Base-by-base conservation (phyloP, 2,329 filamentous ascomycete species). In the Aspergillus sp. region DNA sequence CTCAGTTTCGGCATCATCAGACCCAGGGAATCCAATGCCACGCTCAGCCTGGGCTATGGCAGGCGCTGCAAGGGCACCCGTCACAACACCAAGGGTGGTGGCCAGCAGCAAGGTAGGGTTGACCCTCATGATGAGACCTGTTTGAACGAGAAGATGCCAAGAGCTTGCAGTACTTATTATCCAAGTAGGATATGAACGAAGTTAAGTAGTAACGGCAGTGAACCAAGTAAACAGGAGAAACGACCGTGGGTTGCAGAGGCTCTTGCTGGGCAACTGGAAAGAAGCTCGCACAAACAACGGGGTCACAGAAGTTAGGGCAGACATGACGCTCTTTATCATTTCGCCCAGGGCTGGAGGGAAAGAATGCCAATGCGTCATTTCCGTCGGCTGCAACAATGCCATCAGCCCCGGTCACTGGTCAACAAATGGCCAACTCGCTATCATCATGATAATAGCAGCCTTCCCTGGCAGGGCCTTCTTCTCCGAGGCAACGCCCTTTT, bases 211-310 rank as follows among this genome's bases (percentile, higher is more conserved):
- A 50, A 11, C 33, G 17, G 17, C 46, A 45, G 33, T 34, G 40
- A 39, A 56, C 27, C 40, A 42, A 51, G 49, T 27, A 22, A 17
- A 45, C 56, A 54, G 20, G 46, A 54, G 51, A 46, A 57, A 58
- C 56, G 56, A 58, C 46, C 20, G 56, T 58, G 51, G 39, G 40
- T 41, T 46, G 46, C 56, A 49, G 45, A 54, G 27, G 56, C 56
- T 51, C 51, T 51, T 54, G 46, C 9, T 27, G 33, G 19, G 24
- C 7, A 27, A 27, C 24, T 27, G 24, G 22, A 51, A 15, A 51
- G 34, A 49, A 30, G 46, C 46, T 44, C 37, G 17, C 42, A 47
- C 39, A 42, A 20, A 47, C 17, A 15, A 47, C 34, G 34, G 17
- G 15, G 52, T 27, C n/a, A 30, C 12, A 53, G 44, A 44, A 37